Percentiles rank a stretch among this genome's conserved stretches.
phyloP scores from a whole-genome alignment of 2,329 filamentous ascomycete genomes.

The Penicillium paneum region DNA sequence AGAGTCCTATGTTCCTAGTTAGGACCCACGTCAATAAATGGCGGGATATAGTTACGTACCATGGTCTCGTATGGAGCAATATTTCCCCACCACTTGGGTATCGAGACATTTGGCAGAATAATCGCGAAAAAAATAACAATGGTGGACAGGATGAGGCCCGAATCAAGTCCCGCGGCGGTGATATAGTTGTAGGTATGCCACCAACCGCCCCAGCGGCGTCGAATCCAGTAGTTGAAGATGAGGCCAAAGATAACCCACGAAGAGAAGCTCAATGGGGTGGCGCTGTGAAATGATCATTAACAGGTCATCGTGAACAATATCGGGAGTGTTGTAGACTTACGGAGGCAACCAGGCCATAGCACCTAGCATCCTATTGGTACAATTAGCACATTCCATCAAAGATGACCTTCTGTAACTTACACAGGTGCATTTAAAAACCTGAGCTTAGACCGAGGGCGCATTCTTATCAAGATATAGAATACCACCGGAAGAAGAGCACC shows the following conservation, averaged over 20 bases:
- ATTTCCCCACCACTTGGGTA: slow-evolving; percentile 60
- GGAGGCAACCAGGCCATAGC: slow-evolving; percentile 30
- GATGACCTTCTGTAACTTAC: slow-evolving; percentile 8
- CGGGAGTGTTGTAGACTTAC: slow-evolving; percentile 41
- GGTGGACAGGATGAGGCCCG: slow-evolving; percentile 61
- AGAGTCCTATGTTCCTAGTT: slow-evolving; percentile 3
- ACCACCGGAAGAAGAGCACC: slow-evolving; percentile 59
- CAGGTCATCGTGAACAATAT: slow-evolving; percentile 18
- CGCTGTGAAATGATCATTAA: slow-evolving; percentile 29
- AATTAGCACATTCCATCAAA: not conserved
- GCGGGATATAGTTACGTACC: slow-evolving; percentile 11
- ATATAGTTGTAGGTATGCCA: slow-evolving; percentile 44
- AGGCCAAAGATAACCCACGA: slow-evolving; percentile 59
- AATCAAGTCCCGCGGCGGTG: slow-evolving; percentile 38
- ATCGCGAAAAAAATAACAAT: slow-evolving; percentile 66
- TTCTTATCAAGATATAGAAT: slow-evolving; percentile 56
- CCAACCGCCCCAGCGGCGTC: slow-evolving; percentile 33
- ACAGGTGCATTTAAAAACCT: slow-evolving; percentile 62
- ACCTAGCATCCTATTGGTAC: slow-evolving; percentile 22
- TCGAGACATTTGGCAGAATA: slow-evolving; percentile 53
- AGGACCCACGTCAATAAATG: not conserved
- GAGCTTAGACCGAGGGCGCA: slow-evolving; percentile 58
- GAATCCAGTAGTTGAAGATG: slow-evolving; percentile 40
- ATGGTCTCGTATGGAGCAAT: slow-evolving; percentile 26
- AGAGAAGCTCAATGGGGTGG: slow-evolving; percentile 64